phyloP scores from a whole-genome alignment of 306 rosid species.

The Vachellia collinsii region DNA sequence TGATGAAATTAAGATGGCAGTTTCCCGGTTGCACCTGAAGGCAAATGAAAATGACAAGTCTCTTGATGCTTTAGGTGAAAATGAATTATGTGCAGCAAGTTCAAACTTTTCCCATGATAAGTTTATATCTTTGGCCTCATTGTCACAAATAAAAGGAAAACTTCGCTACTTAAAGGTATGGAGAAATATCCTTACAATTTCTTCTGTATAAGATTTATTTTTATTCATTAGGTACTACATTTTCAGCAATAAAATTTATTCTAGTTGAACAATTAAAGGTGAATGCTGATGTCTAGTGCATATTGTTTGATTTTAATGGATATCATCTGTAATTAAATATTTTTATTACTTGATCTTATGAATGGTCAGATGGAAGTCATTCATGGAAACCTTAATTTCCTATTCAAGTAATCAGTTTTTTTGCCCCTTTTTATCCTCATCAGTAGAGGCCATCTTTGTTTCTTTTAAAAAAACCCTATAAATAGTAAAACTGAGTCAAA shows the following conservation, averaged over 20 bases:
- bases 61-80: conserved; percentile 67
- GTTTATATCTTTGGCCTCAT: conserved; percentile 66
- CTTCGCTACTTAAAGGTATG: conserved; percentile 91
- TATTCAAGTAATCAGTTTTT: no score
- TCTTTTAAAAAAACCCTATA: no score
- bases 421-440: no score
- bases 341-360: no score
- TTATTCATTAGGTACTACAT: conserved; percentile 28
- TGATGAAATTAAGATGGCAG: conserved; percentile 94
- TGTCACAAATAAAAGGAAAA: conserved; percentile 80
- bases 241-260: conserved; percentile 17
- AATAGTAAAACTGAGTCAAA: background rate
- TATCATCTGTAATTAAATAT: no score
- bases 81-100: conserved; percentile 72
- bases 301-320: background rate
- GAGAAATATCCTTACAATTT: conserved; percentile 21
- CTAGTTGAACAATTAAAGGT: conserved; percentile 14
- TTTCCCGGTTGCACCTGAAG: conserved; percentile 66
- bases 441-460: no score
- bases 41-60: conserved; percentile 73
- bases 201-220: conserved; percentile 5
- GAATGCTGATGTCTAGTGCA: conserved; percentile 12
- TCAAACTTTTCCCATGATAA: conserved; percentile 73
- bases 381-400: no score
- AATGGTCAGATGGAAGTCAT: no score